These are phyloP conservation scores for Nissolia schottii DNA, from an alignment of 306 rosid genomes.

Conservation along the genomic window DNA sequence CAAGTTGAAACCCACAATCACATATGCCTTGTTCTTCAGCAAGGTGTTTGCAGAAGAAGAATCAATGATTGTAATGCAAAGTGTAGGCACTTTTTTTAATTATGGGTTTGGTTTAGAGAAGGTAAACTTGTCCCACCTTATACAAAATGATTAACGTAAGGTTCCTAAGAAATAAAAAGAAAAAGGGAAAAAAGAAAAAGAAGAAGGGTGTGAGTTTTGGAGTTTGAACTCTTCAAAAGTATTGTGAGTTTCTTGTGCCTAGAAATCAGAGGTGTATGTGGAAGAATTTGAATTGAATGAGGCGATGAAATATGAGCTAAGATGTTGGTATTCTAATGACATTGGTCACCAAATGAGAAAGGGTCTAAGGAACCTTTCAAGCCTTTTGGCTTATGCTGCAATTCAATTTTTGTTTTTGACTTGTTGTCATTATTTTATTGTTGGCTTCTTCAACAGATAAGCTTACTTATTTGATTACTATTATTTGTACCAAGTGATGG, in stretches of 20 bases:
- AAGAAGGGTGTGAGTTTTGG: not conserved
- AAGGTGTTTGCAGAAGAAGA: not conserved
- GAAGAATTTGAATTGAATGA: conserved; percentile 24
- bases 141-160: conserved; percentile 1
- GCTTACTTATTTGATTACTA: too few species aligned
- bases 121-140: conserved; percentile 34
- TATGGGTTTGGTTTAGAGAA: conserved; percentile 37
- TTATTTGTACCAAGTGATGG: too few species aligned
- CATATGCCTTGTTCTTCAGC: conserved; percentile 7
- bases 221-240: conserved; percentile 35
- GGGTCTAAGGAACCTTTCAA: conserved; percentile 24
- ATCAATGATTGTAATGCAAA: conserved; percentile 1
- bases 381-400: conserved; percentile 7
- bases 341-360: conserved; percentile 23
- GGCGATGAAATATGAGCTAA: conserved; percentile 19
- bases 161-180: too few species aligned
- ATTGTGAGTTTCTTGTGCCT: conserved; percentile 33
- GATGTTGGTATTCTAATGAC: conserved; percentile 13
- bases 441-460: not conserved
- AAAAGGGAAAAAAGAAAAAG: too few species aligned
- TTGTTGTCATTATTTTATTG: conserved; percentile 18
- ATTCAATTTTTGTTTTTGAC: conserved; percentile 19
- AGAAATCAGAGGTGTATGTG: conserved; percentile 31
- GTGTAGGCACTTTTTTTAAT: not conserved
- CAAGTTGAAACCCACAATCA: not conserved